phyloP scores from a whole-genome alignment of 2,329 filamentous ascomycete genomes.

The Penicillium sp. region DNA sequence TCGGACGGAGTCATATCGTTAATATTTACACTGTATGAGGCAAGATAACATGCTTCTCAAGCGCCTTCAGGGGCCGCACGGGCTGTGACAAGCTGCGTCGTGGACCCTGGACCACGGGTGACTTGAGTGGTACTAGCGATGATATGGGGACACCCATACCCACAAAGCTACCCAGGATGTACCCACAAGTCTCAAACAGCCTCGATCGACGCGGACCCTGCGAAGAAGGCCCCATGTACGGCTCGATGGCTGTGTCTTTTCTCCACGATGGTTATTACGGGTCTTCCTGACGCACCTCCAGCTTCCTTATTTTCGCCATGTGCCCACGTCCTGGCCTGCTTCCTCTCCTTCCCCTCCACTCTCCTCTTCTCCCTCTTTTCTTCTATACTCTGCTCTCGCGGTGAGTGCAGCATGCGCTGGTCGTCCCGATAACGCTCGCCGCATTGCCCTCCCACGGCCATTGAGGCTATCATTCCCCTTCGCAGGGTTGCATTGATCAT shows the following conservation, averaged over 20 bases:
- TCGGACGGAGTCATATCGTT: no score
- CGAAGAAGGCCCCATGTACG: neutral
- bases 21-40: constrained; percentile 3
- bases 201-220: constrained; percentile 12
- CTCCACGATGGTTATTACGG: neutral
- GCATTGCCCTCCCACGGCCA: no score
- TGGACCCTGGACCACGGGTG: neutral
- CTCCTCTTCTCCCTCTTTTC: neutral
- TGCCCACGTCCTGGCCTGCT: constrained; percentile 1
- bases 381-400: neutral
- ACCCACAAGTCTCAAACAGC: no score
- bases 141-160: no score
- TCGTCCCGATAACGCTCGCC: constrained; percentile 1
- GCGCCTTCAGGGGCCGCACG: no score
- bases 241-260: constrained; percentile 4
- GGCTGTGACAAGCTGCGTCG: constrained; percentile 4
- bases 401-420: constrained; percentile 1
- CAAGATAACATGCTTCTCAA: no score
- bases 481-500: no score
- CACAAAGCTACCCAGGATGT: no score
- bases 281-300: neutral
- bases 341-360: constrained; percentile 1
- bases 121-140: neutral
- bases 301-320: constrained; percentile 7
- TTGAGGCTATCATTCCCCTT: no score